Base-by-base conservation (phyloP, 2,329 filamentous ascomycete genomes). In the Colletotrichum brevisporum region DNA sequence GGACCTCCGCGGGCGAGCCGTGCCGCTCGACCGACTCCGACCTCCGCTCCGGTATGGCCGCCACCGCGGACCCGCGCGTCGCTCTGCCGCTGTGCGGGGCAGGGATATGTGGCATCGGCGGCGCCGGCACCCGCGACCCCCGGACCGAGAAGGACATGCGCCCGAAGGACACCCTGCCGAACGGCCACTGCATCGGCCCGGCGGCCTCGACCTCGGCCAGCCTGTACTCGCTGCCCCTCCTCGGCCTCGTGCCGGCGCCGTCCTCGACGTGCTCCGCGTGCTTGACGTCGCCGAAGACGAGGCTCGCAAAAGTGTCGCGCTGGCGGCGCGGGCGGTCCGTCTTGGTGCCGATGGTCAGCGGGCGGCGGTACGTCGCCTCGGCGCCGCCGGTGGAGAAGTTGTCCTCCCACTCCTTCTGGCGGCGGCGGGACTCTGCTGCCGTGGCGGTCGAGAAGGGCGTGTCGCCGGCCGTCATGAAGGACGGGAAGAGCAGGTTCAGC, bases 401-500 rank as follows among this genome's bases (percentile, higher is more conserved):
- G 1, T 72, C 70, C 16, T 69, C 68, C 26, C 55, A 69, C 12
- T 71, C 64, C 4, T 26, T 63, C 18, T 47, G 45, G 50, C 65
- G 62, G 43, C 47, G 36, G 31, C 63, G 47, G 4, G 56, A 47
- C 15, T 57, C 55, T n/a, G 66, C 52, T 50, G 61, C 54, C 41
- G 47, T 51, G 8, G 48, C 13, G 39, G 58, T 41, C 1, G 55
- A 26, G 21, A 21, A 39, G 21, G 45, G 55, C 10, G 54, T 39
- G 39, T 53, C 60, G 26, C 21, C 10, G 43, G 51, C 18, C 47
- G 63, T 9, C 26, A 43, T 50, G 52, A 71, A 55, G n/a, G 15
- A 31, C 16, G 71, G 71, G 6, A 82, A 81, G 59, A 77, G 73
- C 41, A 76, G 81, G 39, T 81, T 79, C 36, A 80, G 71, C 15